Conservation (phyloP, 345 rosid species). For the Citrus unshiu region DNA sequence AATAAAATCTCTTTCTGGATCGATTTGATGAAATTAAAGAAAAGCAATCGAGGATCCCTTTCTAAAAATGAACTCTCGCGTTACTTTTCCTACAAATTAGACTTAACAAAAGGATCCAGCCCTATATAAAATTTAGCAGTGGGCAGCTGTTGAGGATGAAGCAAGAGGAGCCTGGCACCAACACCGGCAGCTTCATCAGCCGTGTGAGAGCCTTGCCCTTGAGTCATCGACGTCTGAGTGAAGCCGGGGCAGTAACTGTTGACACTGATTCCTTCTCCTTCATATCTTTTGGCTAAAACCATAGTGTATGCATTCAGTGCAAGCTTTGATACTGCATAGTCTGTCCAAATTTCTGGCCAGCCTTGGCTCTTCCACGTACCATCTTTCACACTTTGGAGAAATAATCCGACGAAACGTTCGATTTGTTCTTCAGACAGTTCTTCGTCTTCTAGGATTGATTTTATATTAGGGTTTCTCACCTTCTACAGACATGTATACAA, state of each 20-base stretch:
- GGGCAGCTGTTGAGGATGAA: constrained; percentile 42
- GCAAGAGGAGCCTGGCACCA: constrained; percentile 43
- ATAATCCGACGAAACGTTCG: constrained; percentile 35
- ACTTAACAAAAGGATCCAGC: constrained; percentile 18
- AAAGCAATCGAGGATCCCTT: background rate
- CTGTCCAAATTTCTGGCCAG: constrained; percentile 84
- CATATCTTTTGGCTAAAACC: constrained; percentile 45
- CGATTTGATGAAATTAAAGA: background rate
- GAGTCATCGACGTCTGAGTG: constrained; percentile 78
- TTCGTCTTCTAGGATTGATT: constrained; percentile 38
- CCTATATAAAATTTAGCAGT: constrained; percentile 56
- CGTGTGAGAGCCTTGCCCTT: constrained; percentile 65
- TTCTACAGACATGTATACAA: constrained; percentile 41
- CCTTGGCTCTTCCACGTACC: constrained; percentile 72
- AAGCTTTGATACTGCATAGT: constrained; percentile 80
- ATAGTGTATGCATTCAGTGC: constrained; percentile 75
- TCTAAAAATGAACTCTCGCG: background rate
- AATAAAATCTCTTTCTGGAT: background rate
- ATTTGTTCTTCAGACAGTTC: constrained; percentile 43
- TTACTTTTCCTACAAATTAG: constrained; percentile 27
- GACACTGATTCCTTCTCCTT: constrained; percentile 39
- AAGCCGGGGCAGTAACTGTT: constrained; percentile 87
- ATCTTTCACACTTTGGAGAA: constrained; percentile 45
- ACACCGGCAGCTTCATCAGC: constrained; percentile 52
- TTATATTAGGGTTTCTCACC: constrained; percentile 49